phyloP scores from a whole-genome alignment of 73 alveolate species.

The Symbiodinium pilosum region DNA sequence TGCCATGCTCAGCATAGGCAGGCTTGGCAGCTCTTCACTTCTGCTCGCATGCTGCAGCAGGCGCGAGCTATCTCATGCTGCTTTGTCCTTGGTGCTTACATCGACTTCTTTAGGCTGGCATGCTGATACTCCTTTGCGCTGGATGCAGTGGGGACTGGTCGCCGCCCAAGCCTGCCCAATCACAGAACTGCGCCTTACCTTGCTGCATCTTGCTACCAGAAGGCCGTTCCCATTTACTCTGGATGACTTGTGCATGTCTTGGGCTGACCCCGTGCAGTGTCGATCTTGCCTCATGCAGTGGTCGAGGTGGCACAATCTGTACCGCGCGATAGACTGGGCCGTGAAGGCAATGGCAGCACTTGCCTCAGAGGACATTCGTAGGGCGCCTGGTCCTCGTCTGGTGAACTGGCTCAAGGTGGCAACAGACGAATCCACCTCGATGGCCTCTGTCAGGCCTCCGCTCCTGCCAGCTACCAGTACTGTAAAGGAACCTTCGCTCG shows the following conservation, averaged over 20 bases:
- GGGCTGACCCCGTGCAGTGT: too few relatives aligned
- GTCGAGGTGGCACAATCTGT: slow-evolving; percentile 37
- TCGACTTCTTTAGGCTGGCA: not conserved
- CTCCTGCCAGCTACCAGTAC: too few relatives aligned
- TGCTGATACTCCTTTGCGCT: not conserved
- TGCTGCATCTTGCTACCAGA: too few relatives aligned
- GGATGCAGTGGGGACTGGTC: not conserved
- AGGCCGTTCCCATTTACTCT: not conserved
- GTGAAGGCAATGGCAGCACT: not conserved
- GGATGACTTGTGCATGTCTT: not conserved
- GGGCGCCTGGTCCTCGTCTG: too few relatives aligned
- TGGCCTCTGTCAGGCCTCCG: not conserved
- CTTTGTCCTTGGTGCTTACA: not conserved
- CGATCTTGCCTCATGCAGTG: too few relatives aligned
- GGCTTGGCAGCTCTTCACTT: slow-evolving; percentile 11
- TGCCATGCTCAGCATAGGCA: slow-evolving; percentile 72
- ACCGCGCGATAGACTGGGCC: slow-evolving; percentile 9
- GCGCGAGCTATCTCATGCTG: not conserved
- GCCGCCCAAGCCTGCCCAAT: not conserved
- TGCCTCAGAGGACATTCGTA: too few relatives aligned
- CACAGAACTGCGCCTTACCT: too few relatives aligned
- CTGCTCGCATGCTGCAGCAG: slow-evolving; percentile 62
- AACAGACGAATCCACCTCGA: not conserved
- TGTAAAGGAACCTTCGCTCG: not conserved
- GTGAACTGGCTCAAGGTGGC: too few relatives aligned